phyloP scores from a whole-genome alignment of 495 filamentous ascomycete genomes.

The Penicillium lividum region DNA sequence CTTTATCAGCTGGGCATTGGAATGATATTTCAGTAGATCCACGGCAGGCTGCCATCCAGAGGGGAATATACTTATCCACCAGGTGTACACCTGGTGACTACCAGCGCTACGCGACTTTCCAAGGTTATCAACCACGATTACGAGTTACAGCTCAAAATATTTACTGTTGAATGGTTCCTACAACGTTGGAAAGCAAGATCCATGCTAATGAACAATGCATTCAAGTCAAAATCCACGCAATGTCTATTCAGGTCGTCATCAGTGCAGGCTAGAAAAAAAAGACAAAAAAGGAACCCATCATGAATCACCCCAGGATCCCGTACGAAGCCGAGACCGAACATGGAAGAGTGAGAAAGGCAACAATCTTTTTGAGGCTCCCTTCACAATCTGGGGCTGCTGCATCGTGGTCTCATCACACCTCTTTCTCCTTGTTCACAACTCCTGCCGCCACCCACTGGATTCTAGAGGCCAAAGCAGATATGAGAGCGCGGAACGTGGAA shows the following conservation, averaged over 20 bases:
- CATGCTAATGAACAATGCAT: slow-evolving; percentile 26
- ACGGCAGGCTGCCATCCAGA: no score
- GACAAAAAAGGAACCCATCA: slow-evolving; percentile 16
- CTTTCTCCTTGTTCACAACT: slow-evolving; percentile 22
- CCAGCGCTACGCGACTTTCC: no score
- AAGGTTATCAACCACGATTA: not conserved
- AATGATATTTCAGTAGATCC: no score
- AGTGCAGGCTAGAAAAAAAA: slow-evolving; percentile 31
- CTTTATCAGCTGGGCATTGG: no score
- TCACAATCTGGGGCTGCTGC: slow-evolving; percentile 7
- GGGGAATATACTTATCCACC: no score
- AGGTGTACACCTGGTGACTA: no score
- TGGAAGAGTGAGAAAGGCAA: slow-evolving; percentile 7
- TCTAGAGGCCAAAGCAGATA: slow-evolving; percentile 8
- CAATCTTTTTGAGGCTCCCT: slow-evolving; percentile 4
- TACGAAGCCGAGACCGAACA: slow-evolving; percentile 3
- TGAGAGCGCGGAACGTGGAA: slow-evolving; percentile 8
- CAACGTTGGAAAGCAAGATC: not conserved
- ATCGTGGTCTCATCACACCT: slow-evolving; percentile 23
- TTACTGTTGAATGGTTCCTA: no score
- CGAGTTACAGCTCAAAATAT: not conserved
- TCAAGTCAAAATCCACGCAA: slow-evolving; percentile 24
- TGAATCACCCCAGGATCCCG: slow-evolving; percentile 17
- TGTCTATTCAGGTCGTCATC: slow-evolving; percentile 35
- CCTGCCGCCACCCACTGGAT: slow-evolving; percentile 8